A percentile compares a stretch with the other conserved stretches of the same genome.
These are phyloP conservation scores for Pisolithus thermaeus DNA, from an alignment of 1,284 basidiomycete genomes.

Conservation along the genomic window DNA sequence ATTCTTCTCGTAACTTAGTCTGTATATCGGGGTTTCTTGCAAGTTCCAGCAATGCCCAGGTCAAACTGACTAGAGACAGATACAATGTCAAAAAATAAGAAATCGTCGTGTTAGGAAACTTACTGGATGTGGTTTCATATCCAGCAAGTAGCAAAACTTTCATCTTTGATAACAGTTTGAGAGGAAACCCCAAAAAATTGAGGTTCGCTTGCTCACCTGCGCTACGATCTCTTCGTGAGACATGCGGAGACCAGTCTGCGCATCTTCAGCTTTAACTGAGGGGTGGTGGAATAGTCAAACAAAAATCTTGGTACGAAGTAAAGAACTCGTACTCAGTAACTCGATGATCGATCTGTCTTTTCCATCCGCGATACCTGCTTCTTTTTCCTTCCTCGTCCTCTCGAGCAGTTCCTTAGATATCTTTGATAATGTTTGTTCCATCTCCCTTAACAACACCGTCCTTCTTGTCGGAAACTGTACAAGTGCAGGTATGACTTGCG, in stretches of 20 bases:
- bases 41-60: constrained; percentile 21
- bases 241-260: neutral
- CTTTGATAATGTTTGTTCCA: constrained; percentile 35
- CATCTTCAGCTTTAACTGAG: neutral
- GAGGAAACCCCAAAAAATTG: neutral
- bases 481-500: constrained; percentile 37
- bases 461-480: constrained; percentile 37
- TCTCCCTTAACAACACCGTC: constrained; percentile 27
- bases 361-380: constrained; percentile 19
- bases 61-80: constrained; percentile 13
- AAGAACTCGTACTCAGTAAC: constrained; percentile 3
- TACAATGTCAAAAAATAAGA: neutral
- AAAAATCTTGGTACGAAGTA: neutral
- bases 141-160: neutral
- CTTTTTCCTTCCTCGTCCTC: constrained; percentile 35
- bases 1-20: constrained; percentile 35
- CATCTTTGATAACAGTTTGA: neutral
- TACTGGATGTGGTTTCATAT: neutral
- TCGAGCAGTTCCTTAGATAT: constrained; percentile 43
- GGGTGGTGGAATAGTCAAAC: neutral
- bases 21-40: constrained; percentile 27
- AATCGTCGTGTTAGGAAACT: neutral
- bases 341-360: constrained; percentile 44
- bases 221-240: neutral
- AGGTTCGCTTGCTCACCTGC: neutral